A percentile compares a stretch with the other conserved stretches of the same genome.
phyloP scores from a whole-genome alignment of 768 basidiomycete genomes.

The Lactarius pseudohatsudake region DNA sequence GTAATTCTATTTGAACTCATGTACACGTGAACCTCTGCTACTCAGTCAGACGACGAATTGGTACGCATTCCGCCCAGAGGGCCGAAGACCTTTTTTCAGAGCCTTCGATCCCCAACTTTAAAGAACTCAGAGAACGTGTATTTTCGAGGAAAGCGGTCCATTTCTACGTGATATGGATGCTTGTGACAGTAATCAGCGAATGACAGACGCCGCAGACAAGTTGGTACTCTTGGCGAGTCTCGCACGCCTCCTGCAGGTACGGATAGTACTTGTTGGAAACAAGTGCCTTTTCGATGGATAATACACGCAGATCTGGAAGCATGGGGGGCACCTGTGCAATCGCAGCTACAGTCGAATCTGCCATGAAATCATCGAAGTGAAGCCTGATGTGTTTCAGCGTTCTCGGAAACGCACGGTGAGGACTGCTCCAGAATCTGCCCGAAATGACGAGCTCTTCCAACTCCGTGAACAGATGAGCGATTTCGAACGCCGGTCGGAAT shows the following conservation, averaged over 20 bases:
- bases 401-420: conserved; percentile 13
- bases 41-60: background rate
- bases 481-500: conserved; percentile 12
- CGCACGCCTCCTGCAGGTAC: conserved; percentile 4
- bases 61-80: no score
- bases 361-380: conserved; percentile 2
- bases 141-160: conserved; percentile 22
- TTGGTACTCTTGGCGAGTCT: background rate
- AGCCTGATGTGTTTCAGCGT: conserved; percentile 19
- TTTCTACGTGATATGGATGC: conserved; percentile 19
- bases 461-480: conserved; percentile 8
- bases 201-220: background rate
- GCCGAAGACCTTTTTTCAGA: no score
- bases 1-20: no score
- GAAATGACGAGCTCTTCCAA: conserved; percentile 21
- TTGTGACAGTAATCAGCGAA: background rate
- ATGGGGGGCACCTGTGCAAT: background rate
- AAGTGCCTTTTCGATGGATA: conserved; percentile 12
- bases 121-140: conserved; percentile 21
- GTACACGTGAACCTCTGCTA: background rate
- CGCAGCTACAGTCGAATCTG: background rate
- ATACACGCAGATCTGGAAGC: conserved; percentile 10
- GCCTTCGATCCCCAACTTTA: background rate
- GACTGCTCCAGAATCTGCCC: conserved; percentile 16
- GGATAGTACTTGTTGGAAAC: conserved; percentile 8